Percentiles rank a stretch among this genome's conserved stretches.
These are phyloP conservation scores for Talaromyces marneffei DNA, from an alignment of 2,329 filamentous ascomycete genomes.

Conservation along the genomic window DNA sequence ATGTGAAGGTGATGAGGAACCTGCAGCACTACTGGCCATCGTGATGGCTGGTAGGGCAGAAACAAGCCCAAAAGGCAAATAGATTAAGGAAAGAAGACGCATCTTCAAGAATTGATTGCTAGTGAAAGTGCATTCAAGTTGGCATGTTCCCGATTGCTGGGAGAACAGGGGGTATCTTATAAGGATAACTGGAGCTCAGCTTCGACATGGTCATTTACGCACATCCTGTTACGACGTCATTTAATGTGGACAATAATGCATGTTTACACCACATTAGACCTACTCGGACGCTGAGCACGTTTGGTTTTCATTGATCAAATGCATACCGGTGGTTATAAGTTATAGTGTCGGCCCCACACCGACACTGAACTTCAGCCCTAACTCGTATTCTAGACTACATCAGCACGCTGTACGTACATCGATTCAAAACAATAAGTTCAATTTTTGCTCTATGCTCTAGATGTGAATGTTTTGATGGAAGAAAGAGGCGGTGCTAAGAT, in stretches of 20 bases:
- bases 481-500: not conserved
- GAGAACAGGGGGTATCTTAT: not conserved
- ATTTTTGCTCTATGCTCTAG: not conserved
- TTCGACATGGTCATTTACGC: not conserved
- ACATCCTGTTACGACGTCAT: not conserved
- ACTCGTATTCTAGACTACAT: not conserved
- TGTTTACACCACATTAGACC: not conserved
- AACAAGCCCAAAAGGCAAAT: not conserved
- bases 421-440: not conserved
- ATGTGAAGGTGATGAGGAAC: not conserved
- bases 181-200: not conserved
- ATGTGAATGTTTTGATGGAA: not conserved
- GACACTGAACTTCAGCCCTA: not conserved
- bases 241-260: not conserved
- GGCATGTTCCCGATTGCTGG: not conserved
- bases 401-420: not conserved
- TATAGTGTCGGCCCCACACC: not conserved
- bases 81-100: not conserved
- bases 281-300: not conserved
- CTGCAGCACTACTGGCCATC: not conserved
- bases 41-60: not conserved
- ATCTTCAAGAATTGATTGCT: not conserved
- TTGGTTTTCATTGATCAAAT: not conserved
- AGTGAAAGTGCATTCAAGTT: not conserved
- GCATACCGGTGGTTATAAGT: not conserved